Conservation (phyloP, 2,329 filamentous ascomycete genomes). For the Corniculantispora saksenae region DNA sequence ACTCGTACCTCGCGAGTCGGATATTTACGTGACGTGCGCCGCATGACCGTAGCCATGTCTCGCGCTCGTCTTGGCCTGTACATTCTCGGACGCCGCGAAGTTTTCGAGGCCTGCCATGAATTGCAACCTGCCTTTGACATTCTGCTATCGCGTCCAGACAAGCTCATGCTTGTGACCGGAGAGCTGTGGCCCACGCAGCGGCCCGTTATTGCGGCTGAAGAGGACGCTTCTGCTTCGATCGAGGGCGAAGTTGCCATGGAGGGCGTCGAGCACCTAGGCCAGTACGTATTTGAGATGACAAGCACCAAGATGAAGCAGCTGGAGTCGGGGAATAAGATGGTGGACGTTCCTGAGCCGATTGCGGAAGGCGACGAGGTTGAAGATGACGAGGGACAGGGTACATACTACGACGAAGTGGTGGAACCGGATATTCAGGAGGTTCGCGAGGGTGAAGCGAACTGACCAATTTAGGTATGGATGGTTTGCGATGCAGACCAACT, state of each 20-base stretch:
- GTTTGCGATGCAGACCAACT: not conserved
- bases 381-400: slow-evolving; percentile 28
- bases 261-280: slow-evolving; percentile 87
- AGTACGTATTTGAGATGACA: slow-evolving; percentile 97
- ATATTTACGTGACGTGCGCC: slow-evolving; percentile 89
- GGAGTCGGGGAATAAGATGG: slow-evolving; percentile 37
- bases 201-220: slow-evolving; percentile 38
- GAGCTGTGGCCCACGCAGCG: slow-evolving; percentile 80
- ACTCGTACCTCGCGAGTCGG: slow-evolving; percentile 86
- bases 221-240: slow-evolving; percentile 38
- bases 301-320: slow-evolving; percentile 58
- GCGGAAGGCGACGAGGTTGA: slow-evolving; percentile 26
- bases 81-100: slow-evolving; percentile 80
- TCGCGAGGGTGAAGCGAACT: slow-evolving; percentile 32
- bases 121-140: slow-evolving; percentile 82
- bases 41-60: slow-evolving; percentile 91
- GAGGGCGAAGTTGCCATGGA: slow-evolving; percentile 74
- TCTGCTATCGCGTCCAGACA: slow-evolving; percentile 75
- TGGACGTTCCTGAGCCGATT: slow-evolving; percentile 27
- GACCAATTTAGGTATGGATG: not conserved
- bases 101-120: slow-evolving; percentile 89
- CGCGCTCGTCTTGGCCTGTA: slow-evolving; percentile 90
- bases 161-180: slow-evolving; percentile 76
- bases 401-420: slow-evolving; percentile 31
- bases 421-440: slow-evolving; percentile 40